Evolutionary conservation across 768 basidiomycete species (phyloP), one percentile per base, ranked within the genome.

Genomic region (Psilocybe tampanensis): DNA sequence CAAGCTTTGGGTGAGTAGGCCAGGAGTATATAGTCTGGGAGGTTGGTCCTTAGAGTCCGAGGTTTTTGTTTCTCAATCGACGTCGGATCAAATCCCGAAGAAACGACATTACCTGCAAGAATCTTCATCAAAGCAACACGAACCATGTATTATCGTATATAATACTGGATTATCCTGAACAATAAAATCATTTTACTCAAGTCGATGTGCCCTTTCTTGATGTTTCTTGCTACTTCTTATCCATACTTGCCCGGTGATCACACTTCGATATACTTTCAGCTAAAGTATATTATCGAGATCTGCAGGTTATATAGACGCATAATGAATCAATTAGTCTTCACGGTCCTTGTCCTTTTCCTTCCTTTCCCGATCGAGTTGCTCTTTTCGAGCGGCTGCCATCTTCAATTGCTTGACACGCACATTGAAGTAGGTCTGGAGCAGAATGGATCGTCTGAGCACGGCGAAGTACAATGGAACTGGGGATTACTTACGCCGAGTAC

Each of bases 1-100:
- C 1, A 81, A 74, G 47, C 69, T 94, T 2, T 89, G 86, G 79
- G 75, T 85, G 9, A 71, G 79, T 12, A 80, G 80, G 41, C 84
- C 90, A 26, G 90, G 90, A 12, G 76, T 77, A 21, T 89, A 91
- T 66, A 74, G 74, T 12, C 73, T 93, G 15, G 80, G 80, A 26
- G 80, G 82, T 4, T 96, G 93, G 92, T 75, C 73, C 39, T 62
- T 91, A 9, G 86, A 89, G 63, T 86, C 85, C 1, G 69, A 72
- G 48, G 56, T 74, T 22, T 24, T 29, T n/a, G 52, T 32, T 17
- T 44, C 49, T 54, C 52, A 15, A 44, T 52, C 49, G 43, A 47
- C 41, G 15, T 24, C 55, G 26, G 22, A 54, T 17, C 44, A 39
- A 59, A 42, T 29, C 29, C 41, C 45, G 29, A 65, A 64, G 24